Evolutionary conservation across 768 basidiomycete genomes (phyloP), one percentile per base, ranked within the genome.

Genomic region (Pholiota molesta): DNA sequence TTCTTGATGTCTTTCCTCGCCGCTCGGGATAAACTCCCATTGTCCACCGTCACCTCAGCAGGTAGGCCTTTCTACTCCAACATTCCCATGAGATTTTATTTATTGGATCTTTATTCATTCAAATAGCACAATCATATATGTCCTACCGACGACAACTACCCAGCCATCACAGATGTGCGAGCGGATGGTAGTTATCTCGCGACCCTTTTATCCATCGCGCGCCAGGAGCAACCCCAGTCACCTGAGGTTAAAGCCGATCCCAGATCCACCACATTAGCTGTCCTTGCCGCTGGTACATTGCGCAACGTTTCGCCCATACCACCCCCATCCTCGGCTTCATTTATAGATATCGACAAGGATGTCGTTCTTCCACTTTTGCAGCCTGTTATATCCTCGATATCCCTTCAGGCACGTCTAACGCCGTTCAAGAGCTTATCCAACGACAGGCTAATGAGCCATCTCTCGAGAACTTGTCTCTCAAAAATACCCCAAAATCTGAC

Each of bases 1-100:
- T 95, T 98, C 75, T 79, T 98, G 55, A 88, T 95, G 85, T 89
- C 93, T n/a, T 96, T 97, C 75, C 79, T 98, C 42, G 84, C 81
- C 9, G 83, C 91, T 3, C 83, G 87, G 58, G 83, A 86, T 47
- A 84, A 83, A 53, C 75, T 97, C 8, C 90, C 94, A 1, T 62
- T 88, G 16, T 78, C 84, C 1, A 88, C 92, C 1, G 89, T 94
- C 5, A 83, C 86, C 40, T 86, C 96, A 52, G 94, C 95, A 70
- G 92, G 95, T 94, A 68, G 40, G 80, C 69, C 33, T 55, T 45
- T 62, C 35, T 5, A 23, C 6, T 49, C 42, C 13, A 37, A 37
- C 13, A 56, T 16, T 1, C 19, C 45, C 16, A n/a, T n/a, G n/a
- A 28, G 26, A 60, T 44, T 33, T 47, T 28, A 14, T 40, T 64